phyloP scores from a whole-genome alignment of 2,329 filamentous ascomycete genomes.

The Podosphaera aphanis region DNA sequence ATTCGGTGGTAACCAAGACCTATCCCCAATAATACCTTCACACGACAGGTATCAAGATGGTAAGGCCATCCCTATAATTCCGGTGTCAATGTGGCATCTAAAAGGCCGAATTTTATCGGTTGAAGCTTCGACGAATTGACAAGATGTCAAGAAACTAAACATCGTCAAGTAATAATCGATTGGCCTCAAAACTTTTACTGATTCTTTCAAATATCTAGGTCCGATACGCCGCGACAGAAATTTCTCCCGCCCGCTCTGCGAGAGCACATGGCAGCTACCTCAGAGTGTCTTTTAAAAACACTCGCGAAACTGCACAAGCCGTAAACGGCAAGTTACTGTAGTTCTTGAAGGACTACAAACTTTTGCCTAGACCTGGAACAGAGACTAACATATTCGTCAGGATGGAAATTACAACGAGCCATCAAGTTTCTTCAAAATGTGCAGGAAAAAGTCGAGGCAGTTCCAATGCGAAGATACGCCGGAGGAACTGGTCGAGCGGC shows the following conservation, averaged over 20 bases:
- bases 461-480: conserved; percentile 94
- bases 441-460: conserved; percentile 85
- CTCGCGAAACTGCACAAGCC: conserved; percentile 94
- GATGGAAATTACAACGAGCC: conserved; percentile 48
- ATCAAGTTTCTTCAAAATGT: conserved; percentile 97
- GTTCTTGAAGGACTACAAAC: too few relatives aligned
- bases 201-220: conserved; percentile 31
- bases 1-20: too few relatives aligned
- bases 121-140: too few relatives aligned
- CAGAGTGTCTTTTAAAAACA: conserved; percentile 99
- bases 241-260: conserved; percentile 76
- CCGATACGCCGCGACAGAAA: conserved; percentile 85
- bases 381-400: not conserved
- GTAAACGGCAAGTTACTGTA: conserved; percentile 37
- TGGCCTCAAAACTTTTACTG: not conserved
- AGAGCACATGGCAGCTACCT: conserved; percentile 97
- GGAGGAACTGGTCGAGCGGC: conserved; percentile 86
- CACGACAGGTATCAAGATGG: too few relatives aligned
- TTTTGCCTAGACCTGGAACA: not conserved
- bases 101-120: too few relatives aligned
- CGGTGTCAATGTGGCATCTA: too few relatives aligned
- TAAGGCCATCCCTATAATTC: too few relatives aligned
- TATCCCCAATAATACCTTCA: too few relatives aligned
- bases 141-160: too few relatives aligned
- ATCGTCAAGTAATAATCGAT: too few relatives aligned